Evolutionary conservation across 257 asterid species (phyloP).

Genomic region (Lavandula angustifolia): DNA sequence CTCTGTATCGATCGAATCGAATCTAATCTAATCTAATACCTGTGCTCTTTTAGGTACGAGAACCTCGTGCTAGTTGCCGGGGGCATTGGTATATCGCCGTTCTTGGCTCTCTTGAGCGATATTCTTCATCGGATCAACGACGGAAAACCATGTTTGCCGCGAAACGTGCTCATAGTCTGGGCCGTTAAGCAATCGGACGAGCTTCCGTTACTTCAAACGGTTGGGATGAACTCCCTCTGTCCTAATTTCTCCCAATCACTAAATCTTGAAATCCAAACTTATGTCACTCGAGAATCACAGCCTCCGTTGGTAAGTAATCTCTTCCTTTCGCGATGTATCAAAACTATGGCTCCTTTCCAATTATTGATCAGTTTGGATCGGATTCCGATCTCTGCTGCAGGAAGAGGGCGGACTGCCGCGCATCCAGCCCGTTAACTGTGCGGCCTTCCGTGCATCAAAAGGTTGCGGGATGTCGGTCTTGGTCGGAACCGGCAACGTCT

Average conservation of each 20-base stretch:
- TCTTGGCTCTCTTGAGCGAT: constrained; percentile 78
- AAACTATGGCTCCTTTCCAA: too few species aligned
- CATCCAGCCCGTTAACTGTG: constrained; percentile 36
- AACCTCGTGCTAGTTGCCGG: constrained; percentile 87
- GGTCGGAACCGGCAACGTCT: constrained; percentile 77
- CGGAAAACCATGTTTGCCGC: constrained; percentile 60
- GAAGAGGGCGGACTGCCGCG: constrained; percentile 65
- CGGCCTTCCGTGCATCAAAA: constrained; percentile 38
- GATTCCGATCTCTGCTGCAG: constrained; percentile 51
- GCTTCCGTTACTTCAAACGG: constrained; percentile 76
- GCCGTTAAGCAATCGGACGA: constrained; percentile 70
- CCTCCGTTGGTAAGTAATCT: constrained; percentile 72
- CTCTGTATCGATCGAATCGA: too few species aligned
- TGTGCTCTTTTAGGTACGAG: too few species aligned
- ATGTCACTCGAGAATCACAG: constrained; percentile 74
- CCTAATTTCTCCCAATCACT: constrained; percentile 54
- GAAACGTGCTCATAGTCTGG: constrained; percentile 69
- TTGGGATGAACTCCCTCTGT: constrained; percentile 58
- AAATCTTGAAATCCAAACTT: constrained; percentile 72
- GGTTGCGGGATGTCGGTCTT: constrained; percentile 61
- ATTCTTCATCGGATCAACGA: constrained; percentile 63
- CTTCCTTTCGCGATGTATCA: too few species aligned
- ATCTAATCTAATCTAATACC: too few species aligned
- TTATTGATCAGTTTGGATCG: too few species aligned
- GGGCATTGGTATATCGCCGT: constrained; percentile 89